phyloP scores from a whole-genome alignment of 2,329 filamentous ascomycete species.

The Xylariaceae sp. region DNA sequence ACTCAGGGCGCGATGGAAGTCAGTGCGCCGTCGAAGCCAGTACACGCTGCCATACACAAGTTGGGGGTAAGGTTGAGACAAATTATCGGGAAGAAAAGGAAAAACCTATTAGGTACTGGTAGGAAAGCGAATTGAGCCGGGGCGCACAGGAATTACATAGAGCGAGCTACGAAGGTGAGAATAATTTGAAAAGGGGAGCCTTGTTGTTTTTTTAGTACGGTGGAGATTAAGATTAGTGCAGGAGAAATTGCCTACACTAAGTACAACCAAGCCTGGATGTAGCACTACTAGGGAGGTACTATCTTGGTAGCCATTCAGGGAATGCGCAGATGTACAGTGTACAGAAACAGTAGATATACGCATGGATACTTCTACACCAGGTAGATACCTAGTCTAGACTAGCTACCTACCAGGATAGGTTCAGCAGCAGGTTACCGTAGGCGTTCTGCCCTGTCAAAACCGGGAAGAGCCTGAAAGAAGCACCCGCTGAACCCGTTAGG shows the following conservation, averaged over 20 bases:
- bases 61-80: slow-evolving; percentile 12
- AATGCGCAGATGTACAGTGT: too few species aligned
- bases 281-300: too few species aligned
- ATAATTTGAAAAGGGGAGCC: slow-evolving; percentile 32
- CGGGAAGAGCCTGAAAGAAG: too few species aligned
- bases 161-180: slow-evolving; percentile 25
- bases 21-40: slow-evolving; percentile 17
- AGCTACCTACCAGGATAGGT: too few species aligned
- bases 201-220: slow-evolving; percentile 28
- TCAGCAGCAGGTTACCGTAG: too few species aligned
- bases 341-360: too few species aligned
- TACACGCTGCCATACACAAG: slow-evolving; percentile 19
- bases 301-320: too few species aligned
- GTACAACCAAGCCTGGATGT: neutral
- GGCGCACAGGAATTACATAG: slow-evolving; percentile 18
- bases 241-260: slow-evolving; percentile 16
- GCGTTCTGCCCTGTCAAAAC: too few species aligned
- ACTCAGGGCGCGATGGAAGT: slow-evolving; percentile 22
- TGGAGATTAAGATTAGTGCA: slow-evolving; percentile 27
- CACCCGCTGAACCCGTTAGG: too few species aligned
- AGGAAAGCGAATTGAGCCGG: slow-evolving; percentile 19
- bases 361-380: too few species aligned
- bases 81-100: slow-evolving; percentile 17
- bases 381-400: too few species aligned
- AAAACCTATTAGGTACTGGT: slow-evolving; percentile 18